Percentiles rank a stretch among this genome's conserved stretches.
phyloP scores from a whole-genome alignment of 129 eudicot species.

The Helianthus tuberosus region DNA sequence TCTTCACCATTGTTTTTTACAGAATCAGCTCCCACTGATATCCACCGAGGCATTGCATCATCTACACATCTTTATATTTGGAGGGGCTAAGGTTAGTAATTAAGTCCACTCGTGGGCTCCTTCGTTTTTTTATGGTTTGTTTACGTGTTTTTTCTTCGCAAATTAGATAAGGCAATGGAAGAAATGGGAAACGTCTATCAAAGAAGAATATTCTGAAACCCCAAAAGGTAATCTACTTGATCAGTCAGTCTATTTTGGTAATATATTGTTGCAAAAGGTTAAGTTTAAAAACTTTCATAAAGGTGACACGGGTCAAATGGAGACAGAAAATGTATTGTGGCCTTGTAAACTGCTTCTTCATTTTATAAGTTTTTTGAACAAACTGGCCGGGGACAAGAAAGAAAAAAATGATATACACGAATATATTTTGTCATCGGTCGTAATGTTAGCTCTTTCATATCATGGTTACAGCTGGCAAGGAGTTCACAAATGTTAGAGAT shows the following conservation, averaged over 20 bases:
- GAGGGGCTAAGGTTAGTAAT: conserved; percentile 70
- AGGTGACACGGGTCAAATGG: no score
- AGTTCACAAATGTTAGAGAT: no score
- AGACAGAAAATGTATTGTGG: no score
- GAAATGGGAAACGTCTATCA: conserved; percentile 71
- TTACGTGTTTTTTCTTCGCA: not conserved
- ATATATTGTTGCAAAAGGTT: not conserved
- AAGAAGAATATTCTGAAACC: conserved; percentile 44
- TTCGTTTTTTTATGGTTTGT: not conserved
- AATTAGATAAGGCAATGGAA: conserved; percentile 88
- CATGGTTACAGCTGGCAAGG: conserved; percentile 45
- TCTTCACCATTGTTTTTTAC: conserved; percentile 9
- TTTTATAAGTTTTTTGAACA: not conserved
- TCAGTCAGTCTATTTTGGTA: not conserved
- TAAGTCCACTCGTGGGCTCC: not conserved
- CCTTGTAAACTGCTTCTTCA: not conserved
- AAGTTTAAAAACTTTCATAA: not conserved
- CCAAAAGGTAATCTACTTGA: conserved; percentile 21
- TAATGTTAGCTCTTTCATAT: conserved; percentile 6
- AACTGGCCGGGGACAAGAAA: not conserved
- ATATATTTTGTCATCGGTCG: not conserved
- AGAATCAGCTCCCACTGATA: conserved; percentile 78
- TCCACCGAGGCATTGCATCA: conserved; percentile 85
- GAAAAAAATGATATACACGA: not conserved
- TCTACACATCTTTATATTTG: conserved; percentile 92